These are phyloP conservation scores for Podila clonocystis DNA, from an alignment of 192 early-diverging fungal species.

Conservation along the genomic window DNA sequence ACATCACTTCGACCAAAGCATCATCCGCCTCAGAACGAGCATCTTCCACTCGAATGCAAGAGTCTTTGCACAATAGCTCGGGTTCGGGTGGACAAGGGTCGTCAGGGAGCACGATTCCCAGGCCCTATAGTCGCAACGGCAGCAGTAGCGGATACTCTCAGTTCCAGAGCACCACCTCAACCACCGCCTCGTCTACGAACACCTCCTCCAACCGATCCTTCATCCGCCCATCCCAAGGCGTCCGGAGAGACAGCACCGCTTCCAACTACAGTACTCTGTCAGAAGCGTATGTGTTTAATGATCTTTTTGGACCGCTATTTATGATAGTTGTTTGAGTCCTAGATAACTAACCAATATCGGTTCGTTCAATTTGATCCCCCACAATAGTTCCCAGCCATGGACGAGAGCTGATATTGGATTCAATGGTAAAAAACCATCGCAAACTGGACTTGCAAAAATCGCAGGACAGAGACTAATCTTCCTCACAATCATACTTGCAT, in stretches of 20 bases:
- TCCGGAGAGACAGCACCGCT: conserved; percentile 57
- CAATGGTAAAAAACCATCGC: conserved; percentile 58
- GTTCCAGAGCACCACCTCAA: conserved; percentile 10
- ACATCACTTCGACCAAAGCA: not conserved
- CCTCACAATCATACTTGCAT: not conserved
- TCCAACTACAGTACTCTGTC: conserved; percentile 49
- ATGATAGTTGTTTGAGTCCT: not conserved
- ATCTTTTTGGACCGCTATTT: not conserved
- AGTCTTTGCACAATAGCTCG: not conserved
- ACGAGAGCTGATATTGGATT: conserved; percentile 76
- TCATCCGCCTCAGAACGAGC: not conserved
- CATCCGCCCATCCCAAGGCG: conserved; percentile 30
- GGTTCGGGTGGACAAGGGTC: too few species aligned
- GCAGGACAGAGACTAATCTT: not conserved
- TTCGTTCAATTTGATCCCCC: not conserved
- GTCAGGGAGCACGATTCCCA: not conserved
- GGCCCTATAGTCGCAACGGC: conserved; percentile 35
- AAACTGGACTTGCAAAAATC: too few species aligned
- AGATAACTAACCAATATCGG: too few species aligned
- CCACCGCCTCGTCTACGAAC: not conserved
- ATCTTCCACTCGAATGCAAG: conserved; percentile 19
- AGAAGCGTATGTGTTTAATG: conserved; percentile 17
- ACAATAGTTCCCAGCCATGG: conserved; percentile 40
- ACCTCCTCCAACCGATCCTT: conserved; percentile 12
- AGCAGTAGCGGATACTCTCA: conserved; percentile 16